Base-by-base conservation (phyloP, 225 moss, liverwort and hornwort species). In the Asterella californica region DNA sequence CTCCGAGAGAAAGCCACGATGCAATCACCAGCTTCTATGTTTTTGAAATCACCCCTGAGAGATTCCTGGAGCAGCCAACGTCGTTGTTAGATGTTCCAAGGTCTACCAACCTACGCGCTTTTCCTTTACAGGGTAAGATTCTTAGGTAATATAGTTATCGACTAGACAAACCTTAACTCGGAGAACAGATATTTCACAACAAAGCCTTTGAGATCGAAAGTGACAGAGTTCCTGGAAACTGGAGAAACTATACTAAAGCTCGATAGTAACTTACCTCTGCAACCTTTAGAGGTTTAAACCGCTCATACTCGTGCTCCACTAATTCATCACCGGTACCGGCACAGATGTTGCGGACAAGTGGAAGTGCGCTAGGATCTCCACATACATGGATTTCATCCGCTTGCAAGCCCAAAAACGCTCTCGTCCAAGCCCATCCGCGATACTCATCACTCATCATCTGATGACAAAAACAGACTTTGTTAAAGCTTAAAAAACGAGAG, bases 401-500 rank as follows among this genome's bases (percentile, higher is more conserved):
- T 86, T 93, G 93, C 55, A 99, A 61, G 65, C 99, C 99, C 79
- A 99, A 81, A 85, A 99, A 95, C 4, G 99, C 99, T 79, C 99
- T 86, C 46, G 99, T 95, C 99, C 99, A 99, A 12, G 99, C 95
- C 99, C 99, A 99, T 64, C 99, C 99, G 83, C 99, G 91, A 81
- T 93, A 99, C 81, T 99, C 99, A 83, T 99, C 99, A 82, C 88
- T 90, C 99, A 99, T 95, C 99, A 99, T 99, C 93, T 99, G 90
- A 22, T n/a, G 10, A 64, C 30, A 29, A 60, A 19, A 5, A 4
- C 25, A 46, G 9, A 74, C 53, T 14, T 53, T 11, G 47, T 67
- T 5, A 67, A 21, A 72, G 30, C 52, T 50, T 81, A n/a, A n/a
- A n/a, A n/a, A 19, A 24, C 71, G 84, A 42, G 17, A 46, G 47